Conservation (phyloP, 139 green algal species). For the Chlamydomonas applanata region DNA sequence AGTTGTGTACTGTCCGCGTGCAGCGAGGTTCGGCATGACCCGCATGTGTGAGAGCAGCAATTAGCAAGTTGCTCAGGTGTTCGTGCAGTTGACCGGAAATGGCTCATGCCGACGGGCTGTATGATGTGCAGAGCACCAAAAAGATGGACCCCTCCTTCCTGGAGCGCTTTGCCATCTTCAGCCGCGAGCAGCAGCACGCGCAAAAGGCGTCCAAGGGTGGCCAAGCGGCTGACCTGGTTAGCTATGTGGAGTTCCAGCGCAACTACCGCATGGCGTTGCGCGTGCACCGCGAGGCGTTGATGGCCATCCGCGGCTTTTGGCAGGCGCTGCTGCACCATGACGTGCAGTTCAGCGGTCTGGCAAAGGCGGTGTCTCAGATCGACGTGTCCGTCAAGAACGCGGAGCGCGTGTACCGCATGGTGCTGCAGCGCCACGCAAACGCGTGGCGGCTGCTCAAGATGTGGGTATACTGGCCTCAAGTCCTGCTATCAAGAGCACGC, state of each 20-base stretch:
- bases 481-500: too few species aligned
- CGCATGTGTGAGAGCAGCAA: neutral
- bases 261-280: slow-evolving; percentile 20
- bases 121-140: slow-evolving; percentile 8
- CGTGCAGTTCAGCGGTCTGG: neutral
- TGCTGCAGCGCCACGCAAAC: slow-evolving; percentile 16
- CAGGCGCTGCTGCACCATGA: slow-evolving; percentile 21
- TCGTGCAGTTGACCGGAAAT: too few species aligned
- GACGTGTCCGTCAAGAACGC: neutral
- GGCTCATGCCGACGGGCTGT: neutral
- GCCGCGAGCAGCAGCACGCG: slow-evolving; percentile 39
- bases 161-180: slow-evolving; percentile 38
- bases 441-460: slow-evolving; percentile 42
- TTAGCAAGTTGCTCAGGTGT: too few species aligned
- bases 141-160: slow-evolving; percentile 21
- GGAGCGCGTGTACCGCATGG: slow-evolving; percentile 3
- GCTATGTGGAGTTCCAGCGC: slow-evolving; percentile 49
- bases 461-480: neutral
- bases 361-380: neutral
- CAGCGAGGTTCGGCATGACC: neutral
- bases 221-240: slow-evolving; percentile 44
- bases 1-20: neutral
- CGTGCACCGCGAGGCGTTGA: slow-evolving; percentile 23
- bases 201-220: slow-evolving; percentile 21
- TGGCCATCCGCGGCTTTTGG: slow-evolving; percentile 35